These are phyloP conservation scores for Oemleria cerasiformis DNA, from an alignment of 306 rosid species.

Conservation along the genomic window DNA sequence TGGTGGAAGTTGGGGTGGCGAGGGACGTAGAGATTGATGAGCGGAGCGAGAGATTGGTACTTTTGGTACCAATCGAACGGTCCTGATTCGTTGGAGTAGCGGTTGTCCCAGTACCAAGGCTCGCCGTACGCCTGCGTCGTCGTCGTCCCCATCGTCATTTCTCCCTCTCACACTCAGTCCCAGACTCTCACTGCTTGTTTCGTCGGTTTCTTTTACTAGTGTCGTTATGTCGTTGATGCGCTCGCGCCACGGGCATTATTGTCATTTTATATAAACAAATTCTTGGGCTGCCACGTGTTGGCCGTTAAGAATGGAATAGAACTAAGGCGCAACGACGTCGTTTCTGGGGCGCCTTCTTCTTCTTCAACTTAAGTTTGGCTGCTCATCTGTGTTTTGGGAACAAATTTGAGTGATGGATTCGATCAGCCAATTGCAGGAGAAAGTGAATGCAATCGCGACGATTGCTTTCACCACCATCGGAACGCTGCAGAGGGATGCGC, in stretches of 20 bases:
- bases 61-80: slow-evolving; percentile 92
- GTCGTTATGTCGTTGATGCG: background rate
- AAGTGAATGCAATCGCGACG: slow-evolving; percentile 13
- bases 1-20: slow-evolving; percentile 21
- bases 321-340: background rate
- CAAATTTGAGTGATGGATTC: slow-evolving; percentile 1
- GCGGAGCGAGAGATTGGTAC: slow-evolving; percentile 63
- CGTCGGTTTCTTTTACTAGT: background rate
- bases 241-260: background rate
- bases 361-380: background rate
- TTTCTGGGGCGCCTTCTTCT: background rate
- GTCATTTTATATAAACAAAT: background rate
- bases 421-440: slow-evolving; percentile 16
- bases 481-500: slow-evolving; percentile 7
- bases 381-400: background rate
- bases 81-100: slow-evolving; percentile 64
- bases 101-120: slow-evolving; percentile 83
- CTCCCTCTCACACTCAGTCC: background rate
- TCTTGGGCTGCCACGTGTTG: background rate
- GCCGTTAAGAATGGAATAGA: background rate
- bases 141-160: slow-evolving; percentile 32
- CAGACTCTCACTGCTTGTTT: background rate
- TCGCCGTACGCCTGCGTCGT: slow-evolving; percentile 79
- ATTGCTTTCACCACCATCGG: slow-evolving; percentile 17
- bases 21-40: slow-evolving; percentile 58